Evolutionary conservation across 768 basidiomycete genomes (phyloP).

Genomic region (Dictyophora rubrovolvata): DNA sequence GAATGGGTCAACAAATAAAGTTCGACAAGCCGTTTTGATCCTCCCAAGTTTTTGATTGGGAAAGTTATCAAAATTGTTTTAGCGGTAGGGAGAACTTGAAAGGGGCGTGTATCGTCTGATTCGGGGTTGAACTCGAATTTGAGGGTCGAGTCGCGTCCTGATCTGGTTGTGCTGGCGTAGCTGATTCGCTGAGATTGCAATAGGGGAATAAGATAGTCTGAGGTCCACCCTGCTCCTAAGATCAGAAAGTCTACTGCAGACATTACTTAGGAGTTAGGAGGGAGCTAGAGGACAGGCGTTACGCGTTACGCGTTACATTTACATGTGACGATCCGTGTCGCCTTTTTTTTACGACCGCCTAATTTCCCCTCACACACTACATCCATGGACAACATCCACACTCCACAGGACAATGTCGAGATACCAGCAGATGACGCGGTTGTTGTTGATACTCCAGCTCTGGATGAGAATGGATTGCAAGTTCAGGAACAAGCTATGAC

Average conservation of each 20-base stretch:
- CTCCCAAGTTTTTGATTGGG: slow-evolving; percentile 38
- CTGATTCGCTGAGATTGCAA: slow-evolving; percentile 31
- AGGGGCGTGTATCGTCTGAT: slow-evolving; percentile 33
- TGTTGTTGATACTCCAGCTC: not conserved
- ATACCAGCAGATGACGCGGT: not conserved
- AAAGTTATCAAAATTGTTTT: slow-evolving; percentile 47
- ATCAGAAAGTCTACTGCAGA: slow-evolving; percentile 42
- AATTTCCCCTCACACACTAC: not conserved
- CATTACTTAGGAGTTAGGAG: not conserved
- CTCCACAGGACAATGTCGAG: not conserved
- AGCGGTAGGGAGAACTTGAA: slow-evolving; percentile 40
- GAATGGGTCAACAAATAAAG: slow-evolving; percentile 32
- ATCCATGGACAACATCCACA: not conserved
- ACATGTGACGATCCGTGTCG: not conserved
- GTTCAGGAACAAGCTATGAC: not conserved
- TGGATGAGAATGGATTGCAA: not conserved
- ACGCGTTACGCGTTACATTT: too few relatives aligned
- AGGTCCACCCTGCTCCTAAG: slow-evolving; percentile 61
- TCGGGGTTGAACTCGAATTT: slow-evolving; percentile 46
- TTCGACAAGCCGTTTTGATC: slow-evolving; percentile 35
- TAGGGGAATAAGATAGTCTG: slow-evolving; percentile 47
- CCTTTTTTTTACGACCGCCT: too few relatives aligned
- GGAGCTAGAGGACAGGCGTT: not conserved
- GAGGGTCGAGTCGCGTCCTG: slow-evolving; percentile 38
- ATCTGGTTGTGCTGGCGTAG: slow-evolving; percentile 45